These are phyloP conservation scores for Chalciporus piperatoides DNA, from an alignment of 1,284 basidiomycete genomes.

Conservation along the genomic window DNA sequence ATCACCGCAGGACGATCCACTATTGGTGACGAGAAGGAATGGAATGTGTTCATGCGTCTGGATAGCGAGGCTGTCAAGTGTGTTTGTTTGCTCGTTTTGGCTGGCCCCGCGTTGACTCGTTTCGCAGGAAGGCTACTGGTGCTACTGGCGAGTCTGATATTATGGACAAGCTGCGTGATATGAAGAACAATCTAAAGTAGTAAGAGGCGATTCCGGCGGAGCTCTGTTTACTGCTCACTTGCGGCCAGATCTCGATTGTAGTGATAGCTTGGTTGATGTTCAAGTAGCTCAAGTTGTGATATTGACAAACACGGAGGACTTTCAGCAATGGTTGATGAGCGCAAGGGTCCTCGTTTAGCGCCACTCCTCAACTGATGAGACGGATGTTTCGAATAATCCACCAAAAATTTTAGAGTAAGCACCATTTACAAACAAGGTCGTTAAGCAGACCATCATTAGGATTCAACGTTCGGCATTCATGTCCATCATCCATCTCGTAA, in stretches of 20 bases:
- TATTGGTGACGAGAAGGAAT: slow-evolving; percentile 80
- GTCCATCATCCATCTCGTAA: not conserved
- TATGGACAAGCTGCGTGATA: slow-evolving; percentile 72
- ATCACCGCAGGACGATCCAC: slow-evolving; percentile 76
- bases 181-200: too few relatives aligned
- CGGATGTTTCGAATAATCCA: not conserved
- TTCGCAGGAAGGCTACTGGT: slow-evolving; percentile 45
- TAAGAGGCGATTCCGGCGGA: not conserved
- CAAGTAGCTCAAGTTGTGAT: not conserved
- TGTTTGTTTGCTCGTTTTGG: slow-evolving; percentile 25
- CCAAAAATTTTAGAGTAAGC: not conserved
- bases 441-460: slow-evolving; percentile 5
- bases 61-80: slow-evolving; percentile 55
- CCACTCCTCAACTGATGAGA: not conserved
- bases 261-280: not conserved
- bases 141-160: slow-evolving; percentile 44
- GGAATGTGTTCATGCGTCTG: slow-evolving; percentile 83
- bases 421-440: slow-evolving; percentile 1
- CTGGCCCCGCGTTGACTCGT: not conserved
- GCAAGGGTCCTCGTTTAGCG: not conserved
- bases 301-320: not conserved
- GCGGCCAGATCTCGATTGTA: not conserved
- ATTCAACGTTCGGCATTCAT: slow-evolving; percentile 2
- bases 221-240: not conserved
- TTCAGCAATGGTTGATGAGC: not conserved